Base-by-base conservation (phyloP, 805 yeast species). In the Metschnikowia anglica region DNA sequence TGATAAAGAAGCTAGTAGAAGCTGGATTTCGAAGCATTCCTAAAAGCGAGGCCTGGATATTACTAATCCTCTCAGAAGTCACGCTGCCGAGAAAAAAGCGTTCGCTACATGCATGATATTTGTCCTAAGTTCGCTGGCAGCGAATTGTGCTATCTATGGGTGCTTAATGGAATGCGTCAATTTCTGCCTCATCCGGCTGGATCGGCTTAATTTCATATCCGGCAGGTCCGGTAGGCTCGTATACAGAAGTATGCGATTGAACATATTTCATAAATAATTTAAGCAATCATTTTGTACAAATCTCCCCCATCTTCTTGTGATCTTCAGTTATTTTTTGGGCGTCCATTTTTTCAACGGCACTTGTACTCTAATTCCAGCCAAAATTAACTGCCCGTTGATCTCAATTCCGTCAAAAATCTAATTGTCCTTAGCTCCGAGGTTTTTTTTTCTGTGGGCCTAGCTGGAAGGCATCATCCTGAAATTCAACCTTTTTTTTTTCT, bases 151-250 rank as follows among this genome's bases (percentile, higher is more conserved):
- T 27, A 13, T 30, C 18, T n/a, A 17, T n/a, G 34, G 37, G 42
- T 24, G 15, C 35, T 34, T 28, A 40, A 41, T 41, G 15, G 25
- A 21, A 21, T 41, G 44, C 44, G 36, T 41, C 37, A 30, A 18
- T 30, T 30, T 29, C 21, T 31, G 31, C 32, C 32, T 12, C 32
- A 13, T 31, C 36, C 35, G 44, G 44, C 35, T 11, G 15, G 33
- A 19, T 19, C 36, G 39, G 39, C 25, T 25, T 26, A 10, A 18
- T 15, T 4, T 15, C 32, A 11, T 10, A 27, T 20, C 34, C 44
- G 44, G 39, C 26, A 34, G 16, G 17, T 24, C 16, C 42, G 28
- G 43, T 27, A 20, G n/a, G 32, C 39, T 41, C 44, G 44, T 41
- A 30, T 41, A 41, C 44, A 37, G 40, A 30, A 20, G 5, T 10